Evolutionary conservation across 768 basidiomycete genomes (phyloP).

Genomic region (Mycena belliarum): DNA sequence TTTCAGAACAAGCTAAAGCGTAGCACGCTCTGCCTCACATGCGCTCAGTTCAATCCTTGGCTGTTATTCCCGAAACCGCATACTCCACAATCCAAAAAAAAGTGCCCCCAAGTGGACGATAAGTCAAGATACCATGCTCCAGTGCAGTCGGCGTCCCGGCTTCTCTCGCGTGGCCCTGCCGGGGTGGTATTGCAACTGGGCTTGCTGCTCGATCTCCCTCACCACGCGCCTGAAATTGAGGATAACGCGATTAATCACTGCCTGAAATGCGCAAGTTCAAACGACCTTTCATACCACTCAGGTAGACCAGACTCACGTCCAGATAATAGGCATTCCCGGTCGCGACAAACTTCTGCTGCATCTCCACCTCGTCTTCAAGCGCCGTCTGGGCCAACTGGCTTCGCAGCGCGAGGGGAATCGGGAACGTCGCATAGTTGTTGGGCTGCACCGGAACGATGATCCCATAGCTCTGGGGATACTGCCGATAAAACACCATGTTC

Average conservation of each 20-base stretch:
- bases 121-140: constrained; percentile 5
- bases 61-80: too few species aligned
- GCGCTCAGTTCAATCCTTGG: too few species aligned
- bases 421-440: neutral
- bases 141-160: neutral
- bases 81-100: too few species aligned
- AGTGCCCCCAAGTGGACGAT: too few species aligned
- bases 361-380: constrained; percentile 7
- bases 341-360: constrained; percentile 10
- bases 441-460: constrained; percentile 9
- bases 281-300: neutral
- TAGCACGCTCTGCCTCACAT: too few species aligned
- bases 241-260: constrained; percentile 9
- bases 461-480: neutral
- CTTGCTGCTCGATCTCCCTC: constrained; percentile 5
- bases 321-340: constrained; percentile 9
- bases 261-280: neutral
- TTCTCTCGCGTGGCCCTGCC: neutral
- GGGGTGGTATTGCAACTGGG: neutral
- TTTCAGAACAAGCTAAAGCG: too few species aligned
- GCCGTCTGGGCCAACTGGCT: constrained; percentile 3
- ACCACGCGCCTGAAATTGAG: constrained; percentile 8
- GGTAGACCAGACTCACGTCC: neutral
- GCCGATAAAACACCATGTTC: constrained; percentile 14
- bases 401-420: neutral